Evolutionary conservation across 148 eudicot genomes (phyloP).

Genomic region (Vaccinium macrocarpon): DNA sequence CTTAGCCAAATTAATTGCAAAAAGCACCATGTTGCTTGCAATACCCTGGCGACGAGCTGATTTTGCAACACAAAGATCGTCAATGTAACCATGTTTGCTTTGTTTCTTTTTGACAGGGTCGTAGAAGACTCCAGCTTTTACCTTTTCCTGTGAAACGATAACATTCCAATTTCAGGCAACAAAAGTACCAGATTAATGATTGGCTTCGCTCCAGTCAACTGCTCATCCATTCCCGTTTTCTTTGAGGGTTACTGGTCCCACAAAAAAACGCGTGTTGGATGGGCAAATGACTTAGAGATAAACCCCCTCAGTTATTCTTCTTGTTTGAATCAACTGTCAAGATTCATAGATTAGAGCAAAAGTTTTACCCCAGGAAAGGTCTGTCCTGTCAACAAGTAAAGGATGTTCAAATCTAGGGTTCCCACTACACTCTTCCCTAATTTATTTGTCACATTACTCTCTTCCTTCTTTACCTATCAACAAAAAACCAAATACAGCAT

Average conservation of each 20-base stretch:
- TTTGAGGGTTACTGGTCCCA: not conserved
- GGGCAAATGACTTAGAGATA: not conserved
- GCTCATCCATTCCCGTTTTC: not conserved
- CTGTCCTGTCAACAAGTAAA: conserved; percentile 56
- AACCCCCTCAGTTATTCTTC: not conserved
- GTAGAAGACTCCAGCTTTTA: conserved; percentile 43
- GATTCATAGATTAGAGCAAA: not conserved
- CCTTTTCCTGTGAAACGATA: conserved; percentile 41
- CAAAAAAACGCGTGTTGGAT: not conserved
- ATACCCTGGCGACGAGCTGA: conserved; percentile 75
- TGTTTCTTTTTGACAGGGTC: conserved; percentile 28
- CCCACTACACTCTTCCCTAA: conserved; percentile 72
- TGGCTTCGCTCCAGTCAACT: not conserved
- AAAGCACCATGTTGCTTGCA: conserved; percentile 69
- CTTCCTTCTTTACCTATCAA: conserved; percentile 65
- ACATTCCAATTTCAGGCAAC: not conserved
- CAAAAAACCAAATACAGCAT: not conserved
- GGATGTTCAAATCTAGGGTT: conserved; percentile 72
- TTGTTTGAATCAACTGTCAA: not conserved
- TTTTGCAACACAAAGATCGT: conserved; percentile 74
- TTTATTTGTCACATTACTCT: conserved; percentile 23
- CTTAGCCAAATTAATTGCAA: conserved; percentile 62
- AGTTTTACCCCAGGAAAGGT: conserved; percentile 81
- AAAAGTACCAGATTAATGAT: not conserved
- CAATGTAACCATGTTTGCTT: conserved; percentile 54